phyloP scores from a whole-genome alignment of 371 early-diverging fungal genomes.

The Amoeboradix gromovi region DNA sequence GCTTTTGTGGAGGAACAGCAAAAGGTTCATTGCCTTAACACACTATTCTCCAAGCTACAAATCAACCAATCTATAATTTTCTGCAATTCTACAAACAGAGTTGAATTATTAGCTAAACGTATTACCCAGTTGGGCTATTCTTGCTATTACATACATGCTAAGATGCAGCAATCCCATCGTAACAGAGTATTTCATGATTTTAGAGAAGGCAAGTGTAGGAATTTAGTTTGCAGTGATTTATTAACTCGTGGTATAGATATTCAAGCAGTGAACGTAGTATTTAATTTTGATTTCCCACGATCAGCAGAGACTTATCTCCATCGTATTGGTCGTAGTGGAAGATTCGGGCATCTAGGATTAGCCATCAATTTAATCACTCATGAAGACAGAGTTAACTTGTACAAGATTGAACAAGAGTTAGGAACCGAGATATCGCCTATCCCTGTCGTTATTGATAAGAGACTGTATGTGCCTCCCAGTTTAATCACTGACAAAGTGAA shows the following conservation, averaged over 20 bases:
- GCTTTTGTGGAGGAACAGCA: constrained; percentile 90
- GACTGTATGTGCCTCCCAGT: constrained; percentile 21
- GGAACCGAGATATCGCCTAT: constrained; percentile 89
- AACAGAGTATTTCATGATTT: constrained; percentile 97
- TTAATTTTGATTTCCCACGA: constrained; percentile 98
- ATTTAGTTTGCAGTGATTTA: constrained; percentile 85
- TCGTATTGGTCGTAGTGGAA: constrained; percentile 82
- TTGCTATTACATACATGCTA: constrained; percentile 89
- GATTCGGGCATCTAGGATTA: constrained; percentile 88
- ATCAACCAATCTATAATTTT: constrained; percentile 98
- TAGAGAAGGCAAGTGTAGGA: constrained; percentile 74
- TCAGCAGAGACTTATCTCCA: constrained; percentile 96
- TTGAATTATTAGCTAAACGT: constrained; percentile 84
- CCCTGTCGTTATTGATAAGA: constrained; percentile 70
- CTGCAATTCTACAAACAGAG: constrained; percentile 89
- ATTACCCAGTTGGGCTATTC: constrained; percentile 94
- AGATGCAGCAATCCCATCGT: constrained; percentile 86
- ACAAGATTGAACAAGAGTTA: constrained; percentile 80
- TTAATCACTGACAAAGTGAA: not conserved
- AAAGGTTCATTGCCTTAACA: constrained; percentile 90
- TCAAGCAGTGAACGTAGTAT: constrained; percentile 94
- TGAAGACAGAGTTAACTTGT: constrained; percentile 77
- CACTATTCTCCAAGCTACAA: constrained; percentile 86
- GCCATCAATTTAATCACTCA: constrained; percentile 91
- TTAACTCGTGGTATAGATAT: constrained; percentile 97